These are phyloP conservation scores for Trypanosomatidae sp. DNA, from an alignment of 208 protist species.

Conservation along the genomic window DNA sequence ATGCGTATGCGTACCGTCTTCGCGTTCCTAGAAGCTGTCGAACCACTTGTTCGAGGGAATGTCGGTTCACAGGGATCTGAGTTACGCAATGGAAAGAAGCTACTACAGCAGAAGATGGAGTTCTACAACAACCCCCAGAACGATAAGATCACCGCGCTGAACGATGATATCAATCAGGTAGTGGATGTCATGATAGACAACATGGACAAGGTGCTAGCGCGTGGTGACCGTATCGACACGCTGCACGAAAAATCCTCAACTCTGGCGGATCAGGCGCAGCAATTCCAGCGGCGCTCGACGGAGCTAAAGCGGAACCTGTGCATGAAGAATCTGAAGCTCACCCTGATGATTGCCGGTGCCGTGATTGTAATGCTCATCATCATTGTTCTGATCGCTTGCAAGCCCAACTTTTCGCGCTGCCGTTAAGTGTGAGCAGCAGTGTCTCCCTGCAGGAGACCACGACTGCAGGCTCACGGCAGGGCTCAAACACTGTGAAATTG, in stretches of 20 bases:
- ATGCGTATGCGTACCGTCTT: conserved; percentile 92
- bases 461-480: not conserved
- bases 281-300: conserved; percentile 83
- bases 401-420: conserved; percentile 87
- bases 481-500: not conserved
- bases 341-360: conserved; percentile 70
- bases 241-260: conserved; percentile 86
- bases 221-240: conserved; percentile 85
- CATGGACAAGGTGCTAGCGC: conserved; percentile 90
- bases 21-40: conserved; percentile 89
- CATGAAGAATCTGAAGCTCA: conserved; percentile 91
- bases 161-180: conserved; percentile 90
- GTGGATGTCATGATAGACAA: conserved; percentile 94
- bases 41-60: conserved; percentile 74
- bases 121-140: conserved; percentile 94
- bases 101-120: conserved; percentile 93
- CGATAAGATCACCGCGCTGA: conserved; percentile 89
- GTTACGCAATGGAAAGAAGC: conserved; percentile 88
- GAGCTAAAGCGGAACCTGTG: conserved; percentile 90
- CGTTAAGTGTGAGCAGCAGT: not conserved
- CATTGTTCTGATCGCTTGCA: conserved; percentile 85
- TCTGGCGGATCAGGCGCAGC: conserved; percentile 79
- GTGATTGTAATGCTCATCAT: conserved; percentile 79
- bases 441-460: conserved; percentile 1
- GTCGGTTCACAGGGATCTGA: conserved; percentile 51